Conservation (phyloP, 2,329 filamentous ascomycete species). For the Ceratocystis cubensis region DNA sequence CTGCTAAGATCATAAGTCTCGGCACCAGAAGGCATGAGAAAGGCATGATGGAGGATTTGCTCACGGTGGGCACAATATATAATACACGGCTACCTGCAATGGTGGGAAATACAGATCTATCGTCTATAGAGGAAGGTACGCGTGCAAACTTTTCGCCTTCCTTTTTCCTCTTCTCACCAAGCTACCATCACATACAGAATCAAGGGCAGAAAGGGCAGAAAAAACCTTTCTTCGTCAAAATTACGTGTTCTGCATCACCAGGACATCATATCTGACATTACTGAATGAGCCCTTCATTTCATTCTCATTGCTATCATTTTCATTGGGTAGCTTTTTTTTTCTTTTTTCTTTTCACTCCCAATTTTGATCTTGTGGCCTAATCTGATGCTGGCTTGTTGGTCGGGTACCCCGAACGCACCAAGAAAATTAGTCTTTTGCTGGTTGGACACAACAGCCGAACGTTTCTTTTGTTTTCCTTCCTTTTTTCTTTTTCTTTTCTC, state of each 20-base stretch:
- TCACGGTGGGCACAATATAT: not conserved
- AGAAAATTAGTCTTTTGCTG: not conserved
- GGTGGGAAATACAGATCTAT: not conserved
- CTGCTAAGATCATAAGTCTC: no score
- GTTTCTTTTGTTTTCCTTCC: not conserved
- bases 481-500: not conserved
- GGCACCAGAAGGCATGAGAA: no score
- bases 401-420: not conserved
- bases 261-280: no score
- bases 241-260: not conserved
- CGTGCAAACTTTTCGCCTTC: not conserved
- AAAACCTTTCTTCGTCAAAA: not conserved
- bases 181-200: not conserved
- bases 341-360: not conserved
- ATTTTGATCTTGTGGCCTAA: conserved; percentile 8
- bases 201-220: not conserved
- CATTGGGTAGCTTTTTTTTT: not conserved
- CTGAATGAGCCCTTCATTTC: not conserved
- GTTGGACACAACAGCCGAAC: not conserved
- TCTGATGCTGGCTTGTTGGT: not conserved
- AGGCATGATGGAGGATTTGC: no score
- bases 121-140: not conserved
- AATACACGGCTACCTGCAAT: not conserved
- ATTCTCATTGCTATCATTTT: not conserved
- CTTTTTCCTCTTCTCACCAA: not conserved